Evolutionary conservation across 176 grass and related monocot genomes (phyloP).

Genomic region (Avena sativa): DNA sequence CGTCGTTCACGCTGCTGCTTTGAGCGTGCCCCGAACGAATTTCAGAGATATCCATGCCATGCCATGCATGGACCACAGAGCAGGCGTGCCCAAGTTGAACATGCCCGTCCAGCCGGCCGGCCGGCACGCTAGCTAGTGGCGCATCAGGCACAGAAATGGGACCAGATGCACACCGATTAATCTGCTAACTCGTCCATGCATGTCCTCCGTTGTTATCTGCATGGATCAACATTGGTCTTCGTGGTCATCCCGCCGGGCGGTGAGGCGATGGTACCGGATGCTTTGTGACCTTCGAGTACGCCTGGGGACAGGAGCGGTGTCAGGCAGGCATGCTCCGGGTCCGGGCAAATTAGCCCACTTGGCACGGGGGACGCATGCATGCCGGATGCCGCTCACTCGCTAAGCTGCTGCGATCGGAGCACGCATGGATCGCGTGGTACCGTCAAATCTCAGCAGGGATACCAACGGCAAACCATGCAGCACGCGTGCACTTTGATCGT

Average conservation of each 20-base stretch:
- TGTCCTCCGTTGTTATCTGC: neutral
- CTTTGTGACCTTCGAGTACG: neutral
- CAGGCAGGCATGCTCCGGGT: slow-evolving; percentile 26
- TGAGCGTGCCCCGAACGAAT: neutral
- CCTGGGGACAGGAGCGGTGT: slow-evolving; percentile 14
- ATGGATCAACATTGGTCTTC: neutral
- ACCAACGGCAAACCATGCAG: neutral
- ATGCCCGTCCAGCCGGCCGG: neutral
- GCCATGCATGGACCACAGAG: neutral
- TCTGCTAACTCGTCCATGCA: neutral
- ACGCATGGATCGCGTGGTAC: slow-evolving; percentile 6
- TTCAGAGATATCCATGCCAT: neutral
- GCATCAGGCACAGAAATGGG: neutral
- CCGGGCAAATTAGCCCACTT: too few relatives aligned
- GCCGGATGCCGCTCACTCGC: slow-evolving; percentile 9
- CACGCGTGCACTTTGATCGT: slow-evolving; percentile 2
- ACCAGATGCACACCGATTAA: neutral
- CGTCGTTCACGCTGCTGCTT: neutral
- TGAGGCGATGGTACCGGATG: neutral
- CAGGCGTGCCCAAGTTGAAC: neutral
- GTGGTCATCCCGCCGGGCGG: neutral
- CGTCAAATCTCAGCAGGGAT: slow-evolving; percentile 16
- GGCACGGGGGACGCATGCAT: too few relatives aligned
- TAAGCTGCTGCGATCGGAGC: slow-evolving; percentile 5
- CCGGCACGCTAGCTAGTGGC: neutral